Evolutionary conservation across 495 filamentous ascomycete species (phyloP), one percentile per base, ranked within the genome.

Genomic region (Podospora pseudocomata): DNA sequence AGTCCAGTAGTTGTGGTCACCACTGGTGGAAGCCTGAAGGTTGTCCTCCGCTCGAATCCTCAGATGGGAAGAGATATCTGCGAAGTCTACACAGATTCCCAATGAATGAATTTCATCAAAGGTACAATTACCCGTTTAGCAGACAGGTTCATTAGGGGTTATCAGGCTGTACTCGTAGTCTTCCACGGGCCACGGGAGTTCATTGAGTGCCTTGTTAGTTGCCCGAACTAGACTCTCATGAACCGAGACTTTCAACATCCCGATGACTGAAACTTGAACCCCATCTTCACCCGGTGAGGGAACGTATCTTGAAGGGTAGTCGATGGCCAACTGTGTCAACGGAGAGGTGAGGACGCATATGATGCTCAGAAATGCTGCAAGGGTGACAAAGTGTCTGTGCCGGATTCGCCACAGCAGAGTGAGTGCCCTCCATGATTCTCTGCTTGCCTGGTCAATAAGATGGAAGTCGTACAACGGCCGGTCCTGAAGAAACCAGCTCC

Each of bases 371-470:
- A 69, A 6, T 15, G 63, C 67, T 3, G 63, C 67, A 15, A 69
- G n/a, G 34, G 20, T 63, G 15, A 49, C 67, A 11, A 66, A 11
- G 55, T 69, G 67, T 23, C 54, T 70, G 20, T 53, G 65, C 18
- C 30, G 61, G 19, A 59, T 19, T 5, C 30, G 23, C 16, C 53
- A 20, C 15, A 64, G 23, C 0, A 70, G 19, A 5, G 53, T 1
- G 3, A 71, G 11, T 23, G 67, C 69, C 9, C 73, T 71, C 34
- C 32, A 66, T 1, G 69, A n/a, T 15, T 68, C 70, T 7, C 71
- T 69, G 44, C 71, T 73, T 5, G 82, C 82, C n/a, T 75, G 75
- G 65, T 85, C 83, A 30, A 83, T 76, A 27, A 75, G 67, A 5
- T 80, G 72, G 49, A 84, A 74, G 67, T 85, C 80, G 16, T 71